Evolutionary conservation across 2,329 filamentous ascomycete genomes (phyloP), one percentile per base, ranked within the genome.

Genomic region (Bipolaris cookei): DNA sequence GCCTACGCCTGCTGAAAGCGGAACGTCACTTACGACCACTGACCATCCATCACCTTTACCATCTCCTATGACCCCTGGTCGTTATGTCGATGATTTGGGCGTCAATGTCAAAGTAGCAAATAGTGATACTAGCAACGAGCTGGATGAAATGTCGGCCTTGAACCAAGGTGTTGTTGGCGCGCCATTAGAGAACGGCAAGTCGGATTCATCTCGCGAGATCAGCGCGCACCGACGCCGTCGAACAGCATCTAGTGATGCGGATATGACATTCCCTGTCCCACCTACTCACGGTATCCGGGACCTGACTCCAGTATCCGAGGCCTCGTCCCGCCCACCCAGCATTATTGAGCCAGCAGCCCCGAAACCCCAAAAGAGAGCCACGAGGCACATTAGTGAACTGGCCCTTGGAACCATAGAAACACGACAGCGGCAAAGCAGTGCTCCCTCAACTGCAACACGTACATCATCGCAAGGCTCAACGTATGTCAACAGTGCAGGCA

Each of bases 1-100:
- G 14, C 67, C 67, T 1, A 69, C 65, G 3, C 66, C 65, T 7
- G 67, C 66, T 10, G 62, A 59, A 7, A 68, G 70, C 54, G 56
- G 69, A 6, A 61, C 65, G 16, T 74, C 73, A 2, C 71, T 71
- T 18, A 72, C 68, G 3, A 76, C 70, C 1, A 70, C 65, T 6
- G 67, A 64, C 18, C 71, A 71, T 43, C 58, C 68, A 1, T 74
- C 72, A 1, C 72, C 67, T 30, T 60, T 76, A 1, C 73, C 75
- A 11, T 76, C 74, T 0, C 75, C 75, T 0, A 55, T 75, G n/a
- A 77, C 75, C 0, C 75, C 75, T 4, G 69, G 70, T 10, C 62
- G 66, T 23, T 67, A 68, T 16, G 48, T 61, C 4, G 68, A 64
- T 6, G 72, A 74, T 30, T 54, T 50, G 13, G 72, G 71, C 25